A percentile compares a stretch with the other conserved stretches of the same genome.
These are phyloP conservation scores for Plantago ovata DNA, from an alignment of 257 asterid species.

Conservation along the genomic window DNA sequence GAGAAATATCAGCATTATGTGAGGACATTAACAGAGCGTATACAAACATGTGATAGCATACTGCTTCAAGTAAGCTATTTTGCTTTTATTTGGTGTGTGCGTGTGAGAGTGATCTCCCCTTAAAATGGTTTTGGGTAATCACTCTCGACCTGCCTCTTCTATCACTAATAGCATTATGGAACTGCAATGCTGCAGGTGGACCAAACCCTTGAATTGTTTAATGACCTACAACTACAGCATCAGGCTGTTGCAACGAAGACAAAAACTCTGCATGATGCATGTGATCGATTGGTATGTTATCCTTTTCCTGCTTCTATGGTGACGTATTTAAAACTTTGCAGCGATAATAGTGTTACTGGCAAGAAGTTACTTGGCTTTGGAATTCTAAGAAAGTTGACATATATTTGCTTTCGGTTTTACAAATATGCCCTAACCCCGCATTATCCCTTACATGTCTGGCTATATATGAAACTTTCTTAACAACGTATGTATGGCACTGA, in stretches of 20 bases:
- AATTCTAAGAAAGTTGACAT: constrained; percentile 9
- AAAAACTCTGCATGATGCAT: constrained; percentile 96
- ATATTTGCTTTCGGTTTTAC: constrained; percentile 5
- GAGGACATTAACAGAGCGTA: constrained; percentile 73
- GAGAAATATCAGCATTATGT: constrained; percentile 98
- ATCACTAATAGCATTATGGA: constrained; percentile 22
- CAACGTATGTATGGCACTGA: constrained; percentile 9
- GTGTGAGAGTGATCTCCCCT: constrained; percentile 11
- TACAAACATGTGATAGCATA: constrained; percentile 90
- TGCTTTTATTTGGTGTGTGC: constrained; percentile 1
- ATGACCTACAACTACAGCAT: constrained; percentile 91
- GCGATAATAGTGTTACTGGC: neutral
- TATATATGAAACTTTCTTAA: neutral
- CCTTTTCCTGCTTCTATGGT: constrained; percentile 13
- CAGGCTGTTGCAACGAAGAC: constrained; percentile 97
- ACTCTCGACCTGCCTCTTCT: constrained; percentile 9
- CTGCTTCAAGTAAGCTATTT: constrained; percentile 63
- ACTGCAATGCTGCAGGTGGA: constrained; percentile 65
- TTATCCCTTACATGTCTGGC: constrained; percentile 15
- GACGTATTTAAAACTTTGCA: constrained; percentile 7
- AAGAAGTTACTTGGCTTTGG: constrained; percentile 14
- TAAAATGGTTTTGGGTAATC: constrained; percentile 11
- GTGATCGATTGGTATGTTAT: constrained; percentile 82
- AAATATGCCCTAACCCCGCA: constrained; percentile 1
- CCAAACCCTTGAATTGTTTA: constrained; percentile 89